Evolutionary conservation across 352 stramenopile species (phyloP).

Genomic region (Phytophthora macrochlamydospora): DNA sequence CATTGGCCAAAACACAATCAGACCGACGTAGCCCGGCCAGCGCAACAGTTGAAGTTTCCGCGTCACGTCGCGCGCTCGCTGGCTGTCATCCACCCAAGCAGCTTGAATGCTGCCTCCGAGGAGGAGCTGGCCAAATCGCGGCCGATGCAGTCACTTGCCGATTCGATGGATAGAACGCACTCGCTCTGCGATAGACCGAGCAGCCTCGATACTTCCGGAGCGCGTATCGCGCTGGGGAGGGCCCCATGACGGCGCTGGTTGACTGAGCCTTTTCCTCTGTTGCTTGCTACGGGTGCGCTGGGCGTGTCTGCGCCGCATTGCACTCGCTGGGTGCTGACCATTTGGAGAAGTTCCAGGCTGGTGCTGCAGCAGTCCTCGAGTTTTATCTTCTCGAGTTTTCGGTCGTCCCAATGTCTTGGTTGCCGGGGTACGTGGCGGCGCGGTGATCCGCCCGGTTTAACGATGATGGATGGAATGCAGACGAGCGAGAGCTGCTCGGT

Average conservation of each 20-base stretch:
- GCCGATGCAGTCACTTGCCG: constrained; percentile 18
- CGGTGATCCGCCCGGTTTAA: no score
- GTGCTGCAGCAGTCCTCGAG: no score
- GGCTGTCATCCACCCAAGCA: not conserved
- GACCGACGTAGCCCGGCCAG: not conserved
- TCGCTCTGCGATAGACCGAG: not conserved
- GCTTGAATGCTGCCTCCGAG: constrained; percentile 1
- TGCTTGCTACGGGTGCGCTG: not conserved
- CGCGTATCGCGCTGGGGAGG: not conserved
- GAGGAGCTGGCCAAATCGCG: constrained; percentile 23
- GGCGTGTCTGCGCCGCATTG: not conserved
- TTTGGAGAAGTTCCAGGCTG: no score
- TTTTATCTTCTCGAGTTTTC: no score
- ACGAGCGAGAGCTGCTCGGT: constrained; percentile 11
- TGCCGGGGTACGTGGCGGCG: no score
- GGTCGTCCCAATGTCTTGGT: no score
- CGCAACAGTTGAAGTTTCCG: not conserved
- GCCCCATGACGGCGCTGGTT: not conserved
- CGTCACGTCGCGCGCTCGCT: not conserved
- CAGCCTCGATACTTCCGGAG: not conserved
- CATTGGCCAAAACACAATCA: no score
- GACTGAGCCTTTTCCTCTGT: not conserved
- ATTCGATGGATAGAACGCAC: constrained; percentile 20
- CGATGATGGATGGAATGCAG: not conserved
- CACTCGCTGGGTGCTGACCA: not conserved